Evolutionary conservation across 164 flowering plant species (phyloP), one percentile per base, ranked within the genome.

Genomic region (Annona squamosa): DNA sequence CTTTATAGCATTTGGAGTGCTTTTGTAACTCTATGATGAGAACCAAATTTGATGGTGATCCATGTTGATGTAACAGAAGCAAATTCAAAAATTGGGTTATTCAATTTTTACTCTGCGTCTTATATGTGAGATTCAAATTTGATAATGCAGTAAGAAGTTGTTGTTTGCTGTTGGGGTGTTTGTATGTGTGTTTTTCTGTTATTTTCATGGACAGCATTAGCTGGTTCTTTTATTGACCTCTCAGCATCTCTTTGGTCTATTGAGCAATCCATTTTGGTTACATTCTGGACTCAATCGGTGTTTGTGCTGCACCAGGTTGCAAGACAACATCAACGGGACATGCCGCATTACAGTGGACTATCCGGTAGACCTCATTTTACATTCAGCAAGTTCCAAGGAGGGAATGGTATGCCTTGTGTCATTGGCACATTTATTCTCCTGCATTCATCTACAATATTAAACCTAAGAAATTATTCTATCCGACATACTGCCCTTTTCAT

Each of bases 351-450:
- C 12, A 42, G 46, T 66, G 68, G 16, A 66, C 13, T 10, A 2
- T 5, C 12, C 13, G 46, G n/a, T 66, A 43, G 68, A 42, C 26
- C 18, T 43, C 43, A 44, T 66, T 17, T 9, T 42, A 16, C n/a
- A 10, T 16, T 66, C 16, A 42, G 43, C n/a, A 66, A 66, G 68
- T 16, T 66, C 68, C 68, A 66, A 66, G 68, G 68, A 4, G 46
- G 68, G 17, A 66, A 16, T 66, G 68, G 68, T 66, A 66, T 42
- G 68, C 43, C 43, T 66, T 46, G 42, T 66, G n/a, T 59, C 69
- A 41, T 74, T 6, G 76, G 78, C 84, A 93, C 59, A 9, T 52
- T 26, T 26, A 26, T 26, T 26, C 37, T 26, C 37, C 37, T 26
- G 37, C 37, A 26, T 26, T 1, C 37, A 26, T 26, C 37, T 26